Conservation (phyloP, 139 green algal species). For the Chlamydomonas sp. region DNA sequence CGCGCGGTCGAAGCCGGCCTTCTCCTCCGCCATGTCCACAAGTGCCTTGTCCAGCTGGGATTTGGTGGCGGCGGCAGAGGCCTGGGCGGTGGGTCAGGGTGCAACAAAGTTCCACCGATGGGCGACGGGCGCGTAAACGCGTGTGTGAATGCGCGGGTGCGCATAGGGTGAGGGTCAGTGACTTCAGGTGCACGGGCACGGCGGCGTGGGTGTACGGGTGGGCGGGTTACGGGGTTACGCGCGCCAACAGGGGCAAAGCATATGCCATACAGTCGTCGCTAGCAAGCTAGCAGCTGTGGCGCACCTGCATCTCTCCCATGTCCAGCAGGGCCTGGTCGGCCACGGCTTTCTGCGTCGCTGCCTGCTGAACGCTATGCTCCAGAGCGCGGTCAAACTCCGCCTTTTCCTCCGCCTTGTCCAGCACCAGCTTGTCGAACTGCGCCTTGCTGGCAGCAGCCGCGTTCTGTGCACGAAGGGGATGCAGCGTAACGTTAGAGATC, state of each 20-base stretch:
- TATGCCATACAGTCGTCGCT: too few relatives aligned
- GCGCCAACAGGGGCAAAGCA: too few relatives aligned
- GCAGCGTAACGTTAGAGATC: too few relatives aligned
- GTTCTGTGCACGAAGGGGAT: too few relatives aligned
- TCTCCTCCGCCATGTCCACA: constrained; percentile 3
- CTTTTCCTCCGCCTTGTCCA: constrained; percentile 34
- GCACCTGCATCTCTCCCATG: constrained; percentile 15
- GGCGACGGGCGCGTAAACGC: too few relatives aligned
- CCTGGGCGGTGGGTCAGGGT: not conserved
- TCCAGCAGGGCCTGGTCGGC: constrained; percentile 28
- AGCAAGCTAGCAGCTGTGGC: not conserved
- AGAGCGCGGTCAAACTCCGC: constrained; percentile 12
- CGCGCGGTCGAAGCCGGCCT: constrained; percentile 10
- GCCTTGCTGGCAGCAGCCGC: constrained; percentile 10
- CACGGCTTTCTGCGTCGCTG: constrained; percentile 5
- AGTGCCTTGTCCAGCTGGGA: not conserved
- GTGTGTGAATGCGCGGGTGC: too few relatives aligned
- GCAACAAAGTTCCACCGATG: too few relatives aligned
- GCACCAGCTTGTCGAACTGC: constrained; percentile 19
- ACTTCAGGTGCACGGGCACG: too few relatives aligned
- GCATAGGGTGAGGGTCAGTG: too few relatives aligned
- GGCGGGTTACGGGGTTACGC: too few relatives aligned
- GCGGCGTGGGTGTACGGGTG: too few relatives aligned
- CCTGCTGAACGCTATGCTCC: not conserved
- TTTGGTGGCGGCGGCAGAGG: not conserved